A percentile compares a stretch with the other conserved stretches of the same genome.
Evolutionary conservation across 1,284 basidiomycete genomes (phyloP).

Genomic region (Agroathelia rolfsii): DNA sequence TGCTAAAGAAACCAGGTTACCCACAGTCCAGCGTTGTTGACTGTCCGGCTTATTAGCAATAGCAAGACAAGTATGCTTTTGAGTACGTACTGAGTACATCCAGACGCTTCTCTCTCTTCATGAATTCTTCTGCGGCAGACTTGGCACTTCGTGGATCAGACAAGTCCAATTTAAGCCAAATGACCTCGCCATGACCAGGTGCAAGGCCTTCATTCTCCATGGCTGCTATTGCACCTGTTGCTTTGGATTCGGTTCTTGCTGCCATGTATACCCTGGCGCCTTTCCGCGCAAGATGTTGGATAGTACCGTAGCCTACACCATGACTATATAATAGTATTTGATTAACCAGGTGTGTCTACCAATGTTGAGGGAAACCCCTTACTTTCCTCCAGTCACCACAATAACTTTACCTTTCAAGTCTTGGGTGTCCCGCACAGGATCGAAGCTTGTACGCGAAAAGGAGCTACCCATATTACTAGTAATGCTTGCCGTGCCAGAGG

Average conservation of each 20-base stretch:
- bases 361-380: constrained; percentile 9
- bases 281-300: constrained; percentile 25
- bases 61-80: neutral
- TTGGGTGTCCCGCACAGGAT: constrained; percentile 20
- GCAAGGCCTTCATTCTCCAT: constrained; percentile 24
- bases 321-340: constrained; percentile 13
- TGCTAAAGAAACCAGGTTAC: constrained; percentile 20
- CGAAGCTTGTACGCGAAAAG: constrained; percentile 15
- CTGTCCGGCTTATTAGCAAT: constrained; percentile 16
- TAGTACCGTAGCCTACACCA: constrained; percentile 31
- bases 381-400: constrained; percentile 32
- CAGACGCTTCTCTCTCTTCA: constrained; percentile 34
- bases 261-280: constrained; percentile 37
- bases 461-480: too few relatives aligned
- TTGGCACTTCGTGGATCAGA: constrained; percentile 30
- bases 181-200: constrained; percentile 26
- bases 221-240: constrained; percentile 26
- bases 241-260: constrained; percentile 28
- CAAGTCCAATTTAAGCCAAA: constrained; percentile 38
- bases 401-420: constrained; percentile 29
- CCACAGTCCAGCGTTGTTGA: constrained; percentile 39
- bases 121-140: constrained; percentile 34
- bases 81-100: constrained; percentile 40
- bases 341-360: constrained; percentile 2
- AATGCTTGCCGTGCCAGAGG: too few relatives aligned